Evolutionary conservation across 2,329 filamentous ascomycete species (phyloP).

Genomic region (Hirsutella thompsonii): DNA sequence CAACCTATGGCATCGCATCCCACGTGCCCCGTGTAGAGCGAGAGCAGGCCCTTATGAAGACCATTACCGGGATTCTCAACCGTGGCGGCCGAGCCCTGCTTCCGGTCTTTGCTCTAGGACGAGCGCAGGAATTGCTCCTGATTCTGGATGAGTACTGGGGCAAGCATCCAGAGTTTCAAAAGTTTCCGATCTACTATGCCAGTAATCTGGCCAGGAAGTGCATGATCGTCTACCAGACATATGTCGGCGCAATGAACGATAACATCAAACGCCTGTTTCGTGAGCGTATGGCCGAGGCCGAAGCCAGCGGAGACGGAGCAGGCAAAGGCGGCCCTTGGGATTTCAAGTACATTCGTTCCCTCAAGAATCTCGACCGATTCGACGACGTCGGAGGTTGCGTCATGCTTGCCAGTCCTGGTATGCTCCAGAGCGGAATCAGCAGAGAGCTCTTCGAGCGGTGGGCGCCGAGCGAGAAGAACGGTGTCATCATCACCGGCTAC

Average conservation of each 20-base stretch:
- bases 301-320: constrained; percentile 60
- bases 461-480: constrained; percentile 93
- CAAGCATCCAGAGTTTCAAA: constrained; percentile 77
- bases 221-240: constrained; percentile 98
- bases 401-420: constrained; percentile 94
- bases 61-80: constrained; percentile 82
- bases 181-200: constrained; percentile 93
- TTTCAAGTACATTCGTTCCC: constrained; percentile 82
- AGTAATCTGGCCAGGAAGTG: constrained; percentile 90
- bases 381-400: constrained; percentile 93
- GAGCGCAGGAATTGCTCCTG: constrained; percentile 85
- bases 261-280: constrained; percentile 95
- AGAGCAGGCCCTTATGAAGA: constrained; percentile 89
- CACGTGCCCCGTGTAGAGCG: constrained; percentile 84
- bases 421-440: constrained; percentile 94
- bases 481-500: constrained; percentile 97
- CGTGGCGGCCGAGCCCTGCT: constrained; percentile 85
- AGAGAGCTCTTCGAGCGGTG: constrained; percentile 86
- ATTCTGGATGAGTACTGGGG: constrained; percentile 97
- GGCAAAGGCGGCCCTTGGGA: constrained; percentile 88
- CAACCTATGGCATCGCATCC: constrained; percentile 90
- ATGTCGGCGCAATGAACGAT: constrained; percentile 97
- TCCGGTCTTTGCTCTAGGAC: constrained; percentile 87
- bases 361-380: constrained; percentile 89
- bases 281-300: constrained; percentile 82